phyloP scores from a whole-genome alignment of 1,284 basidiomycete genomes.

The Cryptococcus depauperatus region DNA sequence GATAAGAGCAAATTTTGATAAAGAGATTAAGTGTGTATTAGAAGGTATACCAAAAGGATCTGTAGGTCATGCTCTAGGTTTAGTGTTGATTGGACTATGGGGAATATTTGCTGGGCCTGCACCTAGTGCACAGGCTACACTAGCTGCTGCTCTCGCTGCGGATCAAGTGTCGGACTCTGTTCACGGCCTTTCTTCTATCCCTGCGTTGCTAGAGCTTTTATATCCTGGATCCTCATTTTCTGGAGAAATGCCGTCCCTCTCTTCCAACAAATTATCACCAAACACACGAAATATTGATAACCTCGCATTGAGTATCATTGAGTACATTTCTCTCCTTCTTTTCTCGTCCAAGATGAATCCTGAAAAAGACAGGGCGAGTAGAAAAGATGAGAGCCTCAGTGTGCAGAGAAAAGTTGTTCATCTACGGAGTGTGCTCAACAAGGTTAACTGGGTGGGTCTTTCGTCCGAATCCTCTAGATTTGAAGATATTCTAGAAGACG shows the following conservation, averaged over 20 bases:
- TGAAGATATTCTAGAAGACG: constrained; percentile 10
- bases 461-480: constrained; percentile 12
- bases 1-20: constrained; percentile 29
- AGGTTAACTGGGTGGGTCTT: constrained; percentile 34
- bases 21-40: constrained; percentile 35
- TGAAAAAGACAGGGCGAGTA: not conserved
- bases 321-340: constrained; percentile 36
- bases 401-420: constrained; percentile 30
- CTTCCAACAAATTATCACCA: constrained; percentile 5
- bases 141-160: constrained; percentile 39
- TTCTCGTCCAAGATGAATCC: constrained; percentile 14
- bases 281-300: constrained; percentile 40
- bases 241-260: not conserved
- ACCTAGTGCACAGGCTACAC: constrained; percentile 28
- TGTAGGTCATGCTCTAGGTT: constrained; percentile 36
- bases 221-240: constrained; percentile 23
- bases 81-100: constrained; percentile 44
- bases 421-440: constrained; percentile 36
- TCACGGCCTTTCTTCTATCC: constrained; percentile 24
- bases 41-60: constrained; percentile 31
- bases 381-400: constrained; percentile 16
- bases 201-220: constrained; percentile 38
- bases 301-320: constrained; percentile 39
- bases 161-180: constrained; percentile 36
- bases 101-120: constrained; percentile 35